Percentiles rank a stretch among this genome's conserved stretches.
These are phyloP conservation scores for Escovopsis sp. DNA, from an alignment of 2,329 filamentous ascomycete species.

Conservation along the genomic window DNA sequence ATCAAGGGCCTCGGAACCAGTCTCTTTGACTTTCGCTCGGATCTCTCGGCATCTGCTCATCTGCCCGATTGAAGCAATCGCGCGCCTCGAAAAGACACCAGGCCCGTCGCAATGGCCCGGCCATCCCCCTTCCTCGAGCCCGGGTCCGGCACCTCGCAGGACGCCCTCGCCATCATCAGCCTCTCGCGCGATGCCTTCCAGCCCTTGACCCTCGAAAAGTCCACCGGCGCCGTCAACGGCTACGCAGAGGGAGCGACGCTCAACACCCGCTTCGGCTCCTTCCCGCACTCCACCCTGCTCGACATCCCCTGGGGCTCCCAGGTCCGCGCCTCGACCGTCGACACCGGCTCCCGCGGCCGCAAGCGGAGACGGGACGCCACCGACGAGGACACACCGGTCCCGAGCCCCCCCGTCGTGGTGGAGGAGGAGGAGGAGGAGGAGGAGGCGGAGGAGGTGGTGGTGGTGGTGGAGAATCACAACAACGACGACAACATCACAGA, in stretches of 20 bases:
- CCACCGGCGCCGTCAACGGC: slow-evolving; percentile 49
- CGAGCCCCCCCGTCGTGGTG: slow-evolving; percentile 6
- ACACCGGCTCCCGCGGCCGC: slow-evolving; percentile 77
- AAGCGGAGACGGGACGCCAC: slow-evolving; percentile 41
- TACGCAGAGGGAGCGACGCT: slow-evolving; percentile 66
- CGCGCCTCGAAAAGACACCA: too few relatives aligned
- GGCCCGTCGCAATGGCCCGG: slow-evolving; percentile 17
- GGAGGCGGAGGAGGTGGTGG: slow-evolving; percentile 14
- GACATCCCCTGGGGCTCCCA: slow-evolving; percentile 82
- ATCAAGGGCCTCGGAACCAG: too few relatives aligned
- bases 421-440: slow-evolving; percentile 19
- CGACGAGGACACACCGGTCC: slow-evolving; percentile 28
- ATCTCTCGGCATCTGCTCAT: too few relatives aligned
- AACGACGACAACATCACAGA: too few relatives aligned
- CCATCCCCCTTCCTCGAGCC: slow-evolving; percentile 69
- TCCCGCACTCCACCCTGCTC: slow-evolving; percentile 65
- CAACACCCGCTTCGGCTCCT: slow-evolving; percentile 90
- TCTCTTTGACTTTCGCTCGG: too few relatives aligned
- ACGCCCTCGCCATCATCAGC: slow-evolving; percentile 68
- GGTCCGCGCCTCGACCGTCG: slow-evolving; percentile 74
- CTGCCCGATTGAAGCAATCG: too few relatives aligned
- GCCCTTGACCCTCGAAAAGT: slow-evolving; percentile 54
- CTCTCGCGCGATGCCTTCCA: slow-evolving; percentile 76
- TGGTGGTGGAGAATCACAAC: too few relatives aligned
- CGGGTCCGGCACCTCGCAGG: slow-evolving; percentile 42